Evolutionary conservation across 2,329 filamentous ascomycete genomes (phyloP), one percentile per base, ranked within the genome.

Genomic region (Diplodia sapinea): DNA sequence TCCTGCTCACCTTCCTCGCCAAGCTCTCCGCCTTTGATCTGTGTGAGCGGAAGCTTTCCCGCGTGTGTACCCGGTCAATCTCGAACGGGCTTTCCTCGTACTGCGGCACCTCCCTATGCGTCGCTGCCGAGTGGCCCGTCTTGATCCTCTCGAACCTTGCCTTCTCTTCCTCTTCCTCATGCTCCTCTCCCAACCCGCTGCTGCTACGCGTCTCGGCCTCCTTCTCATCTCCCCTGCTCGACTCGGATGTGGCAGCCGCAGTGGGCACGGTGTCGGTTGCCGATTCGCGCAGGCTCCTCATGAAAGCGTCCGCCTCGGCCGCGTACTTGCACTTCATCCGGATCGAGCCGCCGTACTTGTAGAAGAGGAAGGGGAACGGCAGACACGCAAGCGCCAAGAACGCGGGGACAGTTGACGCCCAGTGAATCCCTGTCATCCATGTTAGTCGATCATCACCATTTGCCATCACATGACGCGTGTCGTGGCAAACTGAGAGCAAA

Each of bases 281-380:
- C 73, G 65, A 68, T 73, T 64, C 74, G 23, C 81, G 81, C 65
- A 86, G 74, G 55, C 79, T 79, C 62, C 78, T 76, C 78, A 90
- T 82, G 69, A 90, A 86, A 12, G 82, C 82, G 36, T 89, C 88
- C 7, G 90, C 87, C 77, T 92, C 85, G 11, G 87, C 84, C 6
- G 90, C 87, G 74, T 86, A 93, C 80, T 89, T 89, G 83, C 90
- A 92, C 74, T 83, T 86, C 75, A 84, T 80, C 26, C 91, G 84
- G 72, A 94, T 90, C 33, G 70, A 26, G 7, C 77, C 80, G 49
- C 91, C 91, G 75, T 92, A 92, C 72, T 85, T 88, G 80, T 91
- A 91, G 78, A 94, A 92, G 17, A 94, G 76, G 77, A 91, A 90
- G 0, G 91, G 91, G 73, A 91, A 89, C 0, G 91, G 90, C 20